Conservation (phyloP, 2,329 filamentous ascomycete species). For the Aureobasidium sp. region DNA sequence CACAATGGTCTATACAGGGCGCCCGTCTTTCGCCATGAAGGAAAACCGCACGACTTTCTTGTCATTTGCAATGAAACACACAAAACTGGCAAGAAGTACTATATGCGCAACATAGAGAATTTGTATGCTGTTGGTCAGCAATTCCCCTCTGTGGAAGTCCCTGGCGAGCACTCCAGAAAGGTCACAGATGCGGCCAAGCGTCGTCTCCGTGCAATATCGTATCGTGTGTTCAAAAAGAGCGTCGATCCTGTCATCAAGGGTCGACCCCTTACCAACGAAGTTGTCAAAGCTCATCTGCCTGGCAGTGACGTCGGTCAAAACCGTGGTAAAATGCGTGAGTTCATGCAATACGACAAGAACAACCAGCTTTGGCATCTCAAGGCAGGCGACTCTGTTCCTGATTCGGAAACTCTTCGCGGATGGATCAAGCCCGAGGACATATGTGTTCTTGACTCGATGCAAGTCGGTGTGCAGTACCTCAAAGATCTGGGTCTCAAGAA, state of each 20-base stretch:
- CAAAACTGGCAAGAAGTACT: constrained; percentile 69
- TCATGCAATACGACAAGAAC: constrained; percentile 82
- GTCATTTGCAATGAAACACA: constrained; percentile 76
- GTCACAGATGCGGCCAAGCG: constrained; percentile 97
- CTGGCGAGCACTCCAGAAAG: constrained; percentile 85
- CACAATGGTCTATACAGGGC: constrained; percentile 95
- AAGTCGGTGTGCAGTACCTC: constrained; percentile 84
- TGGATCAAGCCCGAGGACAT: constrained; percentile 96
- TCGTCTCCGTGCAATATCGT: constrained; percentile 90
- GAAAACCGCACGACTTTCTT: constrained; percentile 75
- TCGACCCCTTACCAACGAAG: constrained; percentile 67
- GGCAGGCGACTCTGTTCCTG: constrained; percentile 64
- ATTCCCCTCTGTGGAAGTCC: constrained; percentile 85
- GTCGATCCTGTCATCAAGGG: constrained; percentile 61
- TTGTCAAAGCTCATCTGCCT: constrained; percentile 63
- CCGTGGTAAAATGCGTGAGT: constrained; percentile 92
- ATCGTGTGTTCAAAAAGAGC: constrained; percentile 75
- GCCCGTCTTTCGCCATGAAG: constrained; percentile 79
- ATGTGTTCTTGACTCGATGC: constrained; percentile 91
- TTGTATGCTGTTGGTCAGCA: constrained; percentile 87
- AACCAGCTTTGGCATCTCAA: constrained; percentile 82
- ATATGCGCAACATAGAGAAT: constrained; percentile 81
- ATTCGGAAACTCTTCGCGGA: constrained; percentile 68
- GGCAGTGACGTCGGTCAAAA: constrained; percentile 94
- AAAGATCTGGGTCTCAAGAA: constrained; percentile 81